These are phyloP conservation scores for Aspergillus bridgeri DNA, from an alignment of 495 filamentous ascomycete species.

Conservation along the genomic window DNA sequence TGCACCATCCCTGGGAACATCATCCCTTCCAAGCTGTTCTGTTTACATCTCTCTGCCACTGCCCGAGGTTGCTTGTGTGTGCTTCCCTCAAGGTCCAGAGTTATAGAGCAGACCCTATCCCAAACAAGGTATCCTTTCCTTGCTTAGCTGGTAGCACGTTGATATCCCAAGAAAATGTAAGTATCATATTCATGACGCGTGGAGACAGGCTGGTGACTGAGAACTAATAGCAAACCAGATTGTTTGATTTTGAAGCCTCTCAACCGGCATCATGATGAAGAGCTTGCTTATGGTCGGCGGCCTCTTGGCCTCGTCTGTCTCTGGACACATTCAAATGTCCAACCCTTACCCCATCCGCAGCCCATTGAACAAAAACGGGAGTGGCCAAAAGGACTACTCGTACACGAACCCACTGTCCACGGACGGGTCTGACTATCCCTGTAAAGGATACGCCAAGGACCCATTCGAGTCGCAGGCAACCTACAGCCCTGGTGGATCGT, in stretches of 20 bases:
- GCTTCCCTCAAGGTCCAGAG: not conserved
- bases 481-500: constrained; percentile 39
- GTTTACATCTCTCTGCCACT: not conserved
- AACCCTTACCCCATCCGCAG: constrained; percentile 46
- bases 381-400: constrained; percentile 46
- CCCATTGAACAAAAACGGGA: constrained; percentile 37
- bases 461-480: constrained; percentile 41
- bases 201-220: no score
- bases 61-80: not conserved
- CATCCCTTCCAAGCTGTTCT: not conserved
- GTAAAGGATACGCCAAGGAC: constrained; percentile 51
- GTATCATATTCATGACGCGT: no score
- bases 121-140: not conserved
- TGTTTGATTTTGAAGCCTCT: not conserved
- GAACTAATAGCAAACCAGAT: no score
- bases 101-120: not conserved
- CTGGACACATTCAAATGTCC: constrained; percentile 46
- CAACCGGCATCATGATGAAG: constrained; percentile 36
- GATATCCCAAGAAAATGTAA: no score
- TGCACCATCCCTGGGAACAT: no score
- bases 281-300: constrained; percentile 26
- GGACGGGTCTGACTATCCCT: constrained; percentile 46
- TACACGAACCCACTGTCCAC: constrained; percentile 46
- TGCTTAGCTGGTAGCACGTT: no score
- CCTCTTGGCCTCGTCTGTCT: constrained; percentile 37